Evolutionary conservation across 2,329 filamentous ascomycete species (phyloP).

Genomic region (Rasamsonia emersonii): DNA sequence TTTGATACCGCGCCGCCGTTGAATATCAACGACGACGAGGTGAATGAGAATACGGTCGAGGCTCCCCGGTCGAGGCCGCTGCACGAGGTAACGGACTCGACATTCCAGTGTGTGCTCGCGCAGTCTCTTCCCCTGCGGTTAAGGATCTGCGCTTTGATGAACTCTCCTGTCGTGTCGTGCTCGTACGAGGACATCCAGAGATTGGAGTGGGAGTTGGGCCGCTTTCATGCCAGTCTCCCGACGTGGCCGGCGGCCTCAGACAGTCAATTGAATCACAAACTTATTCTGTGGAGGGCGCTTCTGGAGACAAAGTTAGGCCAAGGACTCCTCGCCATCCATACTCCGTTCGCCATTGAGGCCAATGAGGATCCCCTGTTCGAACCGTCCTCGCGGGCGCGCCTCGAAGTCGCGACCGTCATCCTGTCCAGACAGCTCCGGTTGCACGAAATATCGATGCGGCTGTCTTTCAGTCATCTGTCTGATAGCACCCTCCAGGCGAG

Average conservation of each 20-base stretch:
- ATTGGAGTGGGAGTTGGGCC: slow-evolving; percentile 31
- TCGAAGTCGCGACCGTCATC: slow-evolving; percentile 30
- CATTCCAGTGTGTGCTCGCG: slow-evolving; percentile 8
- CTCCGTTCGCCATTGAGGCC: slow-evolving; percentile 29
- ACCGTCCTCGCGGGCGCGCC: slow-evolving; percentile 25
- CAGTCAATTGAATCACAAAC: slow-evolving; percentile 17
- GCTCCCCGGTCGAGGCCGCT: slow-evolving; percentile 21
- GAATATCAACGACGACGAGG: slow-evolving; percentile 45
- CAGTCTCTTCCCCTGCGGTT: slow-evolving; percentile 19
- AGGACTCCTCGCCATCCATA: slow-evolving; percentile 30
- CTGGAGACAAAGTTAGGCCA: slow-evolving; percentile 29
- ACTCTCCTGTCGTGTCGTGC: slow-evolving; percentile 27
- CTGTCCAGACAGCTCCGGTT: slow-evolving; percentile 28
- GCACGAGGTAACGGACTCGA: slow-evolving; percentile 30
- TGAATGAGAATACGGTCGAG: slow-evolving; percentile 28
- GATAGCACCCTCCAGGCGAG: slow-evolving; percentile 31
- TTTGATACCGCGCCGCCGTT: slow-evolving; percentile 43
- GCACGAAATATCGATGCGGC: slow-evolving; percentile 21
- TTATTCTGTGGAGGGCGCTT: slow-evolving; percentile 23
- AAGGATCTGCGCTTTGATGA: slow-evolving; percentile 26
- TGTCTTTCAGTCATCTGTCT: slow-evolving; percentile 26
- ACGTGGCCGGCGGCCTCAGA: slow-evolving; percentile 19
- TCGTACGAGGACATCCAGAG: slow-evolving; percentile 32
- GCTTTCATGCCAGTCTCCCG: slow-evolving; percentile 26
- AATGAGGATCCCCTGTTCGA: slow-evolving; percentile 23